Evolutionary conservation across 768 basidiomycete genomes (phyloP), one percentile per base, ranked within the genome.

Genomic region (Leccinum incarnatum): DNA sequence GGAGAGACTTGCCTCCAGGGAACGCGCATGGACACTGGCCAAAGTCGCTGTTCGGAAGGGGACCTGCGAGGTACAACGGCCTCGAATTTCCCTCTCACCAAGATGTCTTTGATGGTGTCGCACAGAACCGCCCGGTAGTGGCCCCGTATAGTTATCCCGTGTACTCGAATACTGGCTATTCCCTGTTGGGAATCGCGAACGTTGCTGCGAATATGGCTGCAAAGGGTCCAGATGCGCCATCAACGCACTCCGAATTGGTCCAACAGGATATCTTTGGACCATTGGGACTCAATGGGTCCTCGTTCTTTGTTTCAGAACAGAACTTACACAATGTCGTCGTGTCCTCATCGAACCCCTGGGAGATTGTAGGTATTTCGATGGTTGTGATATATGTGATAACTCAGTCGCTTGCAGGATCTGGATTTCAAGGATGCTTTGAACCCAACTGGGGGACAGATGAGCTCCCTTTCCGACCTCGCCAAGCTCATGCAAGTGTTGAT

Each of bases 201-300:
- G 70, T 77, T 2, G 73, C 70, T 4, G 77, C 78, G 1, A 70
- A 75, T 48, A 53, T 45, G 5, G 59, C 59, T 10, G 51, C 34
- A 1, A 58, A 61, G 29, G 65, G 58, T 23, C 55, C 59, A 6
- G 59, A 65, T n/a, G 65, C 64, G 15, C 61, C 60, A 15, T 63
- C 63, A 5, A 76, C 73, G 0, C 76, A 81, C 58, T 75, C 77
- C 12, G 79, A 80, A 10, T 68, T 83, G 17, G 14, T 84, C 17
- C 64, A 78, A 25, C 71, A 77, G 37, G 81, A 84, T 58, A 75
- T 84, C n/a, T 83, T 83, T 66, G 71, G 65, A 4, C 81, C 79
- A 2, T 61, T 84, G 51, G 74, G 74, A 4, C 51, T 81, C 57
- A 80, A 79, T 55, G 67, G 59, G 25, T 79, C 75, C 59, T 78